Evolutionary conservation across 2,329 filamentous ascomycete species (phyloP).

Genomic region (Colletotrichum gigasporum): DNA sequence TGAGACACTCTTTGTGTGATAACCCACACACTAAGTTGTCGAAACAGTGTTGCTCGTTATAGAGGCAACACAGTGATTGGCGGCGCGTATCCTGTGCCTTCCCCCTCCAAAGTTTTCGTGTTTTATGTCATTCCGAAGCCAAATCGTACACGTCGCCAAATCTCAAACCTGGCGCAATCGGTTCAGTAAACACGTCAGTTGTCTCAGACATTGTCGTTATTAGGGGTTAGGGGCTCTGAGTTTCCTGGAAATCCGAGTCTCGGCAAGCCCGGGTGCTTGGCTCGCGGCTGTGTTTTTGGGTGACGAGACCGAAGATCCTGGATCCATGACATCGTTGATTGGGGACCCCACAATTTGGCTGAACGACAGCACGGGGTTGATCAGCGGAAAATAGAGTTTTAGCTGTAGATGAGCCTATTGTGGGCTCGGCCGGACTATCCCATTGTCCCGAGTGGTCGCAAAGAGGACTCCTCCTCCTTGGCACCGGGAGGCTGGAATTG

Average conservation of each 20-base stretch:
- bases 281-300: neutral
- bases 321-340: slow-evolving; percentile 22
- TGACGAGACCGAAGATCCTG: neutral
- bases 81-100: too few relatives aligned
- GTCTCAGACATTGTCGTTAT: neutral
- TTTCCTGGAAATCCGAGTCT: neutral
- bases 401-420: slow-evolving; percentile 3
- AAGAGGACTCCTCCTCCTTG: neutral
- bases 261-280: slow-evolving; percentile 15
- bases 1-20: too few relatives aligned
- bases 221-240: neutral
- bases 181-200: neutral
- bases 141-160: too few relatives aligned
- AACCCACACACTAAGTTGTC: too few relatives aligned
- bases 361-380: slow-evolving; percentile 3
- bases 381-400: slow-evolving; percentile 6
- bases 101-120: too few relatives aligned
- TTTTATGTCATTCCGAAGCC: too few relatives aligned
- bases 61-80: too few relatives aligned
- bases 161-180: too few relatives aligned
- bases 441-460: neutral
- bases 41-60: too few relatives aligned
- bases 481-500: neutral
- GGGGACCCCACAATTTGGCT: neutral
- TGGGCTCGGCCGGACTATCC: neutral